A percentile compares a stretch with the other conserved stretches of the same genome.
These are phyloP conservation scores for Ramaria sp. DNA, from an alignment of 768 basidiomycete genomes.

Conservation along the genomic window DNA sequence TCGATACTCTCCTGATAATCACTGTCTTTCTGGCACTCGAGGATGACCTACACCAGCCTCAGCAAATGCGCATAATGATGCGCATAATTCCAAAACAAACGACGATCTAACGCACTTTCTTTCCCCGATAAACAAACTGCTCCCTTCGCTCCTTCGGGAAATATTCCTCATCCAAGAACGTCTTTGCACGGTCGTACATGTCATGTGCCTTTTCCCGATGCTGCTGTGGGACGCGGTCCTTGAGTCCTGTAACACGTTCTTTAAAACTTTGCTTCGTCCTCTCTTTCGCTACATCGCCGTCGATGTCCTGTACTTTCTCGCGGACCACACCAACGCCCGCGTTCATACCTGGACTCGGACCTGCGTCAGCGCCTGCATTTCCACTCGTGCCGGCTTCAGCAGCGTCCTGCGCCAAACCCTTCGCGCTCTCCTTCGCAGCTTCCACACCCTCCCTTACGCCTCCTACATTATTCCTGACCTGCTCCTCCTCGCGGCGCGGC, in stretches of 20 bases:
- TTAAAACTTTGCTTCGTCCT: conserved; percentile 25
- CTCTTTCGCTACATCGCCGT: conserved; percentile 17
- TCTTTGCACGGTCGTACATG: conserved; percentile 45
- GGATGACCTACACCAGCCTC: conserved; percentile 44
- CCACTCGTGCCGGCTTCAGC: neutral
- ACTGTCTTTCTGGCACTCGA: conserved; percentile 87
- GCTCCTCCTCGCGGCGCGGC: neutral
- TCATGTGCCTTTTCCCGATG: conserved; percentile 50
- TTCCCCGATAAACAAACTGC: conserved; percentile 85
- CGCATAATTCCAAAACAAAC: too few species aligned
- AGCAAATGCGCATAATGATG: too few species aligned
- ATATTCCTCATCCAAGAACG: conserved; percentile 70
- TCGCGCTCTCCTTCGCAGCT: neutral
- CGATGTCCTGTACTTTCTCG: conserved; percentile 14
- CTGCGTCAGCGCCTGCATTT: too few species aligned
- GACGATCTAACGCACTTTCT: conserved; percentile 51
- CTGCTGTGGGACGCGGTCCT: conserved; percentile 55
- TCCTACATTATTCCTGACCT: neutral
- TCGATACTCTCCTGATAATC: conserved; percentile 77
- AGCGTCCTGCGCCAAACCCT: neutral
- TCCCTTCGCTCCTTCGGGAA: conserved; percentile 88
- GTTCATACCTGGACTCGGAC: too few species aligned
- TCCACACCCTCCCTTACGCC: neutral
- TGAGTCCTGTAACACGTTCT: conserved; percentile 27
- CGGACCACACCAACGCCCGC: too few species aligned